Base-by-base conservation (phyloP, 805 yeast genomes). In the Candida caryicola region DNA sequence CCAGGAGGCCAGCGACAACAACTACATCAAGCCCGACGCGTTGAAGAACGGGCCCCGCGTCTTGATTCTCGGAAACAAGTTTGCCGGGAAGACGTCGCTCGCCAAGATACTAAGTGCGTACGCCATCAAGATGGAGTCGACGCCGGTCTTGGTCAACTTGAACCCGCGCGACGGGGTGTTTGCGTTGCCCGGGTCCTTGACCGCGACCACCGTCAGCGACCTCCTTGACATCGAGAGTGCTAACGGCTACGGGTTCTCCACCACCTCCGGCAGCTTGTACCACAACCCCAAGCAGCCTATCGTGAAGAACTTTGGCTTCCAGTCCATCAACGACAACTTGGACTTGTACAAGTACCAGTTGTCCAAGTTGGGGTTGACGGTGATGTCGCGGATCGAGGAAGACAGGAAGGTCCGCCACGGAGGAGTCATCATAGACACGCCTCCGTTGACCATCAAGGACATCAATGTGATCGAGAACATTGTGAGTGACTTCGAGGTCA, bases 241-340 rank as follows among this genome's bases (percentile, higher is more conserved):
- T 12, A 74, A 77, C 15, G 84, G 95, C 68, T 96, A 95, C 44
- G 86, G 87, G 33, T 78, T 85, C 17, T 71, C 80, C 43, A 78
- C 89, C 0, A 69, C 73, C 4, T 80, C 86, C 8, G 93, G 95
- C 30, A 79, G 86, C 1, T 79, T 90, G 1, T 66, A 73, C 43
- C 79, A 83, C 45, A 90, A 85, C 57, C 85, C 86, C n/a, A 86
- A 87, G 57, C 95, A 87, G 59, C 97, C 98, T 0, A 58, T 84
- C n/a, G 91, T 85, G 6, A 82, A 84, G 51, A 81, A 75, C 51
- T 88, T 71, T 60, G 99, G 98, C 0, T 71, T 81, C 37, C 85
- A 81, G 34, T 61, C 67, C 26, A 69, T 77, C 9, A 48, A 61
- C 1, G 81, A 78, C 9, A 88, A 88, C 56, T 55, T 73, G 30